Percentiles rank a stretch among this genome's conserved stretches.
Conservation (phyloP, 331 rosid species). For the Malus hybrid region DNA sequence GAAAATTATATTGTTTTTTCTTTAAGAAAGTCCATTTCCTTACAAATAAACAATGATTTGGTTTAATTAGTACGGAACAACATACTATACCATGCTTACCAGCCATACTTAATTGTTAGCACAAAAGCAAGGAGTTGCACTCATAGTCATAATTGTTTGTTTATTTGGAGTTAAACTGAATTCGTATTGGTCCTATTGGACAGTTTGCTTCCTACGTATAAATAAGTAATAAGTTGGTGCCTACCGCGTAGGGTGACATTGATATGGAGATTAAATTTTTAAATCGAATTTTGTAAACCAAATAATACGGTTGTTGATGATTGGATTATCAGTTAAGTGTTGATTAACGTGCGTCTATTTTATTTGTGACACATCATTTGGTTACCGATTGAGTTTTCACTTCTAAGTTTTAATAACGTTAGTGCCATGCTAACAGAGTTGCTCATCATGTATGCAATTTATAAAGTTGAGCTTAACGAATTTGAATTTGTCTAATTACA, state of each 20-base stretch:
- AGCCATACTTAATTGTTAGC: neutral
- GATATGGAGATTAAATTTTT: neutral
- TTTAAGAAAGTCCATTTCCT: too few relatives aligned
- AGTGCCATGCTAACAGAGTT: neutral
- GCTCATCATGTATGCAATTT: neutral
- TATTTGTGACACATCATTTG: too few relatives aligned
- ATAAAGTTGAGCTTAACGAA: neutral
- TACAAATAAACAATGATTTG: too few relatives aligned
- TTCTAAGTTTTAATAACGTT: neutral
- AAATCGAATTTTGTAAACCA: too few relatives aligned
- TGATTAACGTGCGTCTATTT: too few relatives aligned
- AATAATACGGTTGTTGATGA: too few relatives aligned
- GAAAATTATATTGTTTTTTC: too few relatives aligned
- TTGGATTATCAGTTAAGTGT: too few relatives aligned
- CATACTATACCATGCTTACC: neutral
- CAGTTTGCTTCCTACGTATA: neutral
- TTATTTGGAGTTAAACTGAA: neutral
- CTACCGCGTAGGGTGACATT: neutral
- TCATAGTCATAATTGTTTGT: neutral
- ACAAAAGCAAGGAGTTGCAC: too few relatives aligned
- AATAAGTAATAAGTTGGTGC: neutral
- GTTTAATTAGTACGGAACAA: too few relatives aligned
- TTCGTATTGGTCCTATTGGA: neutral
- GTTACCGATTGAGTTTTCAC: too few relatives aligned
- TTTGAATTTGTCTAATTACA: neutral